These are phyloP conservation scores for Starmerella asiatica DNA, from an alignment of 805 yeast genomes.

Conservation along the genomic window DNA sequence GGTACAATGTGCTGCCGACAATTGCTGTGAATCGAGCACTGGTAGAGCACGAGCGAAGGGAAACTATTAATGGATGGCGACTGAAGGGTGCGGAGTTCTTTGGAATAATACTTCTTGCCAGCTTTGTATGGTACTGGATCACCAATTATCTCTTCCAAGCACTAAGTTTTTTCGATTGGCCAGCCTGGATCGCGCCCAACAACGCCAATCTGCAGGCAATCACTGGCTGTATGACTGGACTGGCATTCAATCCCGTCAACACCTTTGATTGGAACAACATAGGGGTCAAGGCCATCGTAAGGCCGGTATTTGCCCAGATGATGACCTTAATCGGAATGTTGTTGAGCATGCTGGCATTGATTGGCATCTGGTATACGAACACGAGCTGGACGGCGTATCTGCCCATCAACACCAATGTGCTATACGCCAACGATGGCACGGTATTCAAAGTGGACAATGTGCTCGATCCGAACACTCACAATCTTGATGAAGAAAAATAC, in stretches of 20 bases:
- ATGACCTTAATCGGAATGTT: constrained; percentile 30
- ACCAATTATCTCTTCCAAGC: constrained; percentile 56
- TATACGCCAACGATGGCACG: constrained; percentile 34
- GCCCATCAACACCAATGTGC: constrained; percentile 36
- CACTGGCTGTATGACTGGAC: constrained; percentile 39
- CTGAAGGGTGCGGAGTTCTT: constrained; percentile 43
- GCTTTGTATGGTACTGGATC: constrained; percentile 51
- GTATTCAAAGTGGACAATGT: constrained; percentile 34
- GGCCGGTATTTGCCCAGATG: constrained; percentile 34
- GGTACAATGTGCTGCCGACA: constrained; percentile 46
- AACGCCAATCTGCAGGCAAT: constrained; percentile 47
- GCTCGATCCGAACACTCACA: constrained; percentile 26
- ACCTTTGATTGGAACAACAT: constrained; percentile 36
- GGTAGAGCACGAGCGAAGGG: constrained; percentile 19
- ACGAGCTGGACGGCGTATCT: constrained; percentile 38
- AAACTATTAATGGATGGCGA: constrained; percentile 44
- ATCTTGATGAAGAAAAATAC: constrained; percentile 35
- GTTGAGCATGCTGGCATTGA: constrained; percentile 25
- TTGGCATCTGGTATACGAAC: constrained; percentile 34
- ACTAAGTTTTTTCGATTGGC: constrained; percentile 51
- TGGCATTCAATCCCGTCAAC: constrained; percentile 36
- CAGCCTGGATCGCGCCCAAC: constrained; percentile 42
- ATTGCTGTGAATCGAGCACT: constrained; percentile 39
- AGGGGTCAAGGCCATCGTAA: constrained; percentile 26
- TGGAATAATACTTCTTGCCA: constrained; percentile 29